Evolutionary conservation across 768 basidiomycete genomes (phyloP), one percentile per base, ranked within the genome.

Genomic region (Tylopilus subfusipes): DNA sequence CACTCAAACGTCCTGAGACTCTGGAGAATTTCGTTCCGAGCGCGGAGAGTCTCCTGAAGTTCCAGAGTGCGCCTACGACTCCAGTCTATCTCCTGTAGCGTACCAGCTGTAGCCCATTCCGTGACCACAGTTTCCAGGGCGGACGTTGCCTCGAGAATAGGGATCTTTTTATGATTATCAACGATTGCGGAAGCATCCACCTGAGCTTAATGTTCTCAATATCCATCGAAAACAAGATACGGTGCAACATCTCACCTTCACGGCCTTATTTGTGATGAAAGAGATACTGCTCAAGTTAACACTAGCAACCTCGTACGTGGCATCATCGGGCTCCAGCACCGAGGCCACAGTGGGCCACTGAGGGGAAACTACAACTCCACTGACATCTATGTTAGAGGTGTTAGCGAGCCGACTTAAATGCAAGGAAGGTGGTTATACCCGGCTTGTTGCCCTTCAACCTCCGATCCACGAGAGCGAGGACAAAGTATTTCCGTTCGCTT

Each of bases 31-130:
- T 70, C 71, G 48, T 85, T 75, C 54, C 94, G 76, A 38, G 76
- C 64, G 54, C 82, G 81, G 48, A 98, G 66, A 21, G 78, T 73
- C 58, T 98, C 96, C 68, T 98, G 93, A 68, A 98, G 97, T 50
- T 98, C 94, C 9, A 99, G 71, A n/a, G 83, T 77, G 42, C 88
- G 82, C 68, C 93, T 80, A 48, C 87, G 82, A 52, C 75, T 76
- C 95, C 94, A 98, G 51, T 92, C 91, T 5, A 86, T 81, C 68
- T 99, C 97, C 2, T 82, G 80, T 14, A 93, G 72, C 3, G 60
- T 61, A 9, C 71, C 67, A 5, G 61, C 54, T n/a, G 64, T 53
- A 38, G 72, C 54, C 85, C 88, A 93, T 52, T 89, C 85, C 16
- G 75, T 66, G 16, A 82, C 73, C 4, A 87, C 58, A 2, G 51